Evolutionary conservation across 2,329 filamentous ascomycete genomes (phyloP), one percentile per base, ranked within the genome.

Genomic region (Simplicillium sp.): DNA sequence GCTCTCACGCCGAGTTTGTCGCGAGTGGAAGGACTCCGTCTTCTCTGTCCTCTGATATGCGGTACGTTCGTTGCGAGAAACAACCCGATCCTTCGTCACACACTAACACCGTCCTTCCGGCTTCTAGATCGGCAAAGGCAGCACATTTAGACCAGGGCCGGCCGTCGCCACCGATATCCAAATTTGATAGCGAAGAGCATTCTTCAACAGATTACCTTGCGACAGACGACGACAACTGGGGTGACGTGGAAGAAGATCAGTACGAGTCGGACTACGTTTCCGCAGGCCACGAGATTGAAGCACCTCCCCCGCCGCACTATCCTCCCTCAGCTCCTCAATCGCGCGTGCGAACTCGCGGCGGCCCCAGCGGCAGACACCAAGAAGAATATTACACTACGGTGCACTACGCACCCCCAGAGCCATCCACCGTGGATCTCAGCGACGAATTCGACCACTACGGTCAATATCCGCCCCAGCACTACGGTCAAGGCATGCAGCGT

Each of bases 361-460:
- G 43, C 58, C 58, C 36, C 48, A 43, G 36, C 63, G 43, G 36
- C 63, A 34, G 36, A 45, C 46, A 35, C 29, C 49, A 56, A 46
- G 66, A 55, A 48, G 65, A 53, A 53, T 64, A 60, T 48, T 67
- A 49, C 61, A 61, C 66, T 58, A 44, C 62, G 44, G 59, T 60
- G 50, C 54, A 52, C 35, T 50, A 48, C 40, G 48, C 50, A 50
- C 71, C 73, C 48, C 66, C 66, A 47, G 67, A 71, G 48, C 67
- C 76, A 41, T 75, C 77, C 66, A 84, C 73, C 57, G 69, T 75
- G 66, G 82, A 84, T 57, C 73, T 73, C 29, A 69, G 68, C 15
- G 78, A 85, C 17, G 78, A 84, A n/a, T 81, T 73, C 55, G 60
- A 65, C 46, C 59, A 53, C 50, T 66, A 61, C 67, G 70, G 65